Percentiles rank a stretch among this genome's conserved stretches.
phyloP scores from a whole-genome alignment of 2,329 filamentous ascomycete species.

The Paraphaeosphaeria minitans region DNA sequence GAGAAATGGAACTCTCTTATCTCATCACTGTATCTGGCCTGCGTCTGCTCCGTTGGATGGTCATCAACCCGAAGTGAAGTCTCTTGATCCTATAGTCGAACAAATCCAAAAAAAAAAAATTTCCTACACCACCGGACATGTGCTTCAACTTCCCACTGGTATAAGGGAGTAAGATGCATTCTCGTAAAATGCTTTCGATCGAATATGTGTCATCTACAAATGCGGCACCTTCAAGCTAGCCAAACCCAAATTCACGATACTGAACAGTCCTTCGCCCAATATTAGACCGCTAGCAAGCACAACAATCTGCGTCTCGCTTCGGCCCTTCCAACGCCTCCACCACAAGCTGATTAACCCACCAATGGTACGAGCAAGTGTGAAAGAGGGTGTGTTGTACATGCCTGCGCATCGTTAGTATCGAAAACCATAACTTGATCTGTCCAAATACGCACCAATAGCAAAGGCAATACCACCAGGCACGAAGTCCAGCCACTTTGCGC shows the following conservation, averaged over 20 bases:
- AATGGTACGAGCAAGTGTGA: constrained; percentile 84
- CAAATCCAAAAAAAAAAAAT: too few species aligned
- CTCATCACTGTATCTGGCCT: too few species aligned
- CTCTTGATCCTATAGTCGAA: too few species aligned
- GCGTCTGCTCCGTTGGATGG: too few species aligned
- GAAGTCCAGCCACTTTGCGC: constrained; percentile 69
- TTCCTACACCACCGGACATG: too few species aligned
- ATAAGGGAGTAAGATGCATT: not conserved
- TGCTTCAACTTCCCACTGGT: not conserved
- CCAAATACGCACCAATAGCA: constrained; percentile 71
- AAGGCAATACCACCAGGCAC: constrained; percentile 95
- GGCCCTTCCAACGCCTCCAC: constrained; percentile 65
- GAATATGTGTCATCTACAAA: constrained; percentile 49
- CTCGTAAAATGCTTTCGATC: not conserved
- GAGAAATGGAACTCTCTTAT: too few species aligned
- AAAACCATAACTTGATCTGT: not conserved
- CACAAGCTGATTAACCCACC: constrained; percentile 80
- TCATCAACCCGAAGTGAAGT: too few species aligned
- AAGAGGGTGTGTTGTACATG: constrained; percentile 97
- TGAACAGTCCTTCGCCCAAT: constrained; percentile 87
- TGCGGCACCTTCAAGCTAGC: constrained; percentile 79
- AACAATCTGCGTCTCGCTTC: constrained; percentile 76
- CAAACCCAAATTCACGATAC: constrained; percentile 85
- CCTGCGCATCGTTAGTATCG: constrained; percentile 54
- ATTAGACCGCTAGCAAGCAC: constrained; percentile 91